Conservation (phyloP, 2,329 filamentous ascomycete genomes). For the Nemania sp. region DNA sequence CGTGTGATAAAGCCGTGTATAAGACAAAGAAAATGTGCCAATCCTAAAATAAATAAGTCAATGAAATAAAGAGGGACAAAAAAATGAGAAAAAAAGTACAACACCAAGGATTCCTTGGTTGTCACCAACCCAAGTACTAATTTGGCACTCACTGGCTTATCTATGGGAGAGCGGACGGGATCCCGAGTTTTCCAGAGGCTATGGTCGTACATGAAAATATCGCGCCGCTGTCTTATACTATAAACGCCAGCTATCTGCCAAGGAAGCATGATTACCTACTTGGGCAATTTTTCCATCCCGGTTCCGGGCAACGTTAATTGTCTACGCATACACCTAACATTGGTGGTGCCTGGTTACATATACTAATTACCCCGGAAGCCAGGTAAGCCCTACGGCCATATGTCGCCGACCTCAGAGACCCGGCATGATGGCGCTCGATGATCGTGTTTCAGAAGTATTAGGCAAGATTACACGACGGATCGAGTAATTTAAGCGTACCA, state of each 20-base stretch:
- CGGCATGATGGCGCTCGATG: background rate
- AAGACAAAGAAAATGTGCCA: no score
- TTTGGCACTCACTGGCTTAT: conserved; percentile 19
- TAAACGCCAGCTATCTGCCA: background rate
- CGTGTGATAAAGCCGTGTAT: no score
- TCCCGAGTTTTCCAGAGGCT: conserved; percentile 25
- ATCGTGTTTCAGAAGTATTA: conserved; percentile 15
- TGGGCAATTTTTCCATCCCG: background rate
- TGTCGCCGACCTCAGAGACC: conserved; percentile 22
- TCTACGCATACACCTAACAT: background rate
- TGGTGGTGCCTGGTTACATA: no score
- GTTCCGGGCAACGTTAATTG: background rate
- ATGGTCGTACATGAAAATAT: conserved; percentile 23
- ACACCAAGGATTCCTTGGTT: conserved; percentile 10
- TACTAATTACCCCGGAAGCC: background rate
- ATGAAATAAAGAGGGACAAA: background rate
- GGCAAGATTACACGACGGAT: conserved; percentile 23
- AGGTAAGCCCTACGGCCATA: conserved; percentile 5
- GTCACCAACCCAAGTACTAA: conserved; percentile 9
- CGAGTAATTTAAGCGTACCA: background rate
- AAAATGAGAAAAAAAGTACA: background rate
- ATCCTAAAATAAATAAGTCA: background rate
- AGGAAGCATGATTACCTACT: background rate
- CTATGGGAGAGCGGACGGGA: conserved; percentile 28
- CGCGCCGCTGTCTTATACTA: background rate